Base-by-base conservation (phyloP, 78 protist genomes). In the Planoprotostelium fungivorum region DNA sequence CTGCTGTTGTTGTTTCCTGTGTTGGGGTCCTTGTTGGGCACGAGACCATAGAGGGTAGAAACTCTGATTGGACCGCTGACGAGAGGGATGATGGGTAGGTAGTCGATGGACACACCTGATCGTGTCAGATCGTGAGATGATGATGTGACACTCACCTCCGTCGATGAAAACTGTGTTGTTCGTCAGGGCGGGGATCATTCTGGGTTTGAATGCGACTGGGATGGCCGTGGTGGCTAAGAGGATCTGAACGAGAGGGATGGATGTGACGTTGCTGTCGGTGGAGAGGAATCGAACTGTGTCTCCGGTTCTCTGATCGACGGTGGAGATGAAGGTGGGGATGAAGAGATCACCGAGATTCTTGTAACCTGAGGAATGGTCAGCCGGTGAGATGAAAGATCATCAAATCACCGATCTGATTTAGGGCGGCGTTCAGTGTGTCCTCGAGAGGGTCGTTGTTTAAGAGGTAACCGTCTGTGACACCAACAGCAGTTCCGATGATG, bases 231-330 rank as follows among this genome's bases (percentile, higher is more conserved):
- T 51, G 73, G 73, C 73, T 16, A 51, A 51, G 73, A 51, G 73
- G 73, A 51, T 16, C 73, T 51, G 73, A 16, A 51, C 16, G 73
- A 51, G 73, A 25, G 73, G 73, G 73, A 51, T 5, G 73, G 5
- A 5, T 25, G 73, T 25, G 73, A 51, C 73, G 73, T 5, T 51
- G 73, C 31, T 5, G 73, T 51, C 73, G 16, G 73, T 51, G 73
- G 73, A 51, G 73, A 51, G 73, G 73, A 51, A 16, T 51, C 73
- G 5, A 16, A 51, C 31, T 5, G 5, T 51, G 31, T 51, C 31
- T 51, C 73, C 73, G 73, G 73, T 51, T 51, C 73, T 51, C 73
- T 51, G 73, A 51, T 51, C 73, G 73, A 51, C 73, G 73, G 73
- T 51, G 5, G 73, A 25, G 73, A 51, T 51, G 31, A 5, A 51